Evolutionary conservation across 768 basidiomycete genomes (phyloP).

Genomic region (Xerocomellus dryophilus): DNA sequence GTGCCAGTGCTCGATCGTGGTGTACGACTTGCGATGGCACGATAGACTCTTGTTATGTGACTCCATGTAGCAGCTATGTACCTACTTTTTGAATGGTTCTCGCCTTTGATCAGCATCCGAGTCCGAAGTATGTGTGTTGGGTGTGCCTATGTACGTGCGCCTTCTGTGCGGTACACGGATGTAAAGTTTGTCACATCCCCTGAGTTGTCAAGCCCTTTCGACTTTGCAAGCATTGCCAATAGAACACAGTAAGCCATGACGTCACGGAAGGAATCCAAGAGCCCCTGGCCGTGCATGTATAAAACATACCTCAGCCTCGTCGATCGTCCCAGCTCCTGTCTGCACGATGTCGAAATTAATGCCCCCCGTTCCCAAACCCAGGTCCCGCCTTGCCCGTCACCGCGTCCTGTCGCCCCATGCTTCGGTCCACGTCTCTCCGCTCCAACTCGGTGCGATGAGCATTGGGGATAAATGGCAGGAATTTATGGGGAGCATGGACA

Average conservation of each 20-base stretch:
- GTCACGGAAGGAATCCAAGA: background rate
- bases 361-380: slow-evolving; percentile 27
- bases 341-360: slow-evolving; percentile 5
- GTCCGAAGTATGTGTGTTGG: background rate
- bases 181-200: too few species aligned
- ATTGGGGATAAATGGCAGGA: slow-evolving; percentile 40
- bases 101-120: background rate
- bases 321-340: background rate
- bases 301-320: background rate
- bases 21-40: too few species aligned
- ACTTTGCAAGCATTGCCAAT: background rate
- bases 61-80: background rate
- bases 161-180: too few species aligned
- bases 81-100: background rate
- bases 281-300: background rate
- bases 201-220: background rate
- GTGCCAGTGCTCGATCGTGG: too few species aligned
- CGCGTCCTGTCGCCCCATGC: slow-evolving; percentile 39
- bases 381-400: slow-evolving; percentile 33
- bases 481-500: slow-evolving; percentile 39
- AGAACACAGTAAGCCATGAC: background rate
- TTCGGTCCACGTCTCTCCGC: slow-evolving; percentile 46
- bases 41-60: background rate
- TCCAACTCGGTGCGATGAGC: slow-evolving; percentile 47
- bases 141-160: background rate